Evolutionary conservation across 2,329 filamentous ascomycete genomes (phyloP).

Genomic region (Phaeosphaeriaceae sp.): DNA sequence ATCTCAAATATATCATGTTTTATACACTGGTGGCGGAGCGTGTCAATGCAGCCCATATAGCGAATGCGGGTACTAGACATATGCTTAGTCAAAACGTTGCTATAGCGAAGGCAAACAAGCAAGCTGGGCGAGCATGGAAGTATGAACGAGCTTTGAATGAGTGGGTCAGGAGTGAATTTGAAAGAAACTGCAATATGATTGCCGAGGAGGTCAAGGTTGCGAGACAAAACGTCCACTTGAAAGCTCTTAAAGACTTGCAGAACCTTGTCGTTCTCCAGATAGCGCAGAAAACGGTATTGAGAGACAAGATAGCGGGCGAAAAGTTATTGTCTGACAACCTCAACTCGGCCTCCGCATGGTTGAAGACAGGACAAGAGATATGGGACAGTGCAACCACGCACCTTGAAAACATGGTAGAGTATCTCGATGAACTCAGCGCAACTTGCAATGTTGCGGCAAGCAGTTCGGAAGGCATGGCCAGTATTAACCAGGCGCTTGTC

Average conservation of each 20-base stretch:
- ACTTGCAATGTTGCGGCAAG: conserved; percentile 1
- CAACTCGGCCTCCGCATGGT: conserved; percentile 1
- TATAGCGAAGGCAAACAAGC: neutral
- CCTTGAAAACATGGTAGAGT: neutral
- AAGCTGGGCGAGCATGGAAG: neutral
- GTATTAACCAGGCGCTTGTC: conserved; percentile 1
- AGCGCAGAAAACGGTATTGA: conserved; percentile 16
- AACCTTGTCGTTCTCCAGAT: conserved; percentile 18
- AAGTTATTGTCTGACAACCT: neutral
- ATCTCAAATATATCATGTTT: conserved; percentile 20
- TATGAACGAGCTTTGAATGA: neutral
- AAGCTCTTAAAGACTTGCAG: conserved; percentile 14
- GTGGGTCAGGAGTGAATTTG: conserved; percentile 5
- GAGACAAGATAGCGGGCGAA: neutral
- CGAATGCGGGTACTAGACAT: conserved; percentile 3
- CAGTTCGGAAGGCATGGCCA: conserved; percentile 7
- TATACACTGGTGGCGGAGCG: conserved; percentile 14
- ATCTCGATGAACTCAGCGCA: conserved; percentile 7
- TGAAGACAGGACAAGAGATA: neutral
- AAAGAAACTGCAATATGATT: neutral
- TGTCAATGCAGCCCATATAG: conserved; percentile 4
- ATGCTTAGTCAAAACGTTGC: conserved; percentile 7
- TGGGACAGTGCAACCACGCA: neutral
- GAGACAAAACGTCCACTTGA: conserved; percentile 9
- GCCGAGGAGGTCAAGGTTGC: conserved; percentile 12